Percentiles rank a stretch among this genome's conserved stretches.
Conservation (phyloP, 2,329 filamentous ascomycete genomes). For the Penicillium sp. region DNA sequence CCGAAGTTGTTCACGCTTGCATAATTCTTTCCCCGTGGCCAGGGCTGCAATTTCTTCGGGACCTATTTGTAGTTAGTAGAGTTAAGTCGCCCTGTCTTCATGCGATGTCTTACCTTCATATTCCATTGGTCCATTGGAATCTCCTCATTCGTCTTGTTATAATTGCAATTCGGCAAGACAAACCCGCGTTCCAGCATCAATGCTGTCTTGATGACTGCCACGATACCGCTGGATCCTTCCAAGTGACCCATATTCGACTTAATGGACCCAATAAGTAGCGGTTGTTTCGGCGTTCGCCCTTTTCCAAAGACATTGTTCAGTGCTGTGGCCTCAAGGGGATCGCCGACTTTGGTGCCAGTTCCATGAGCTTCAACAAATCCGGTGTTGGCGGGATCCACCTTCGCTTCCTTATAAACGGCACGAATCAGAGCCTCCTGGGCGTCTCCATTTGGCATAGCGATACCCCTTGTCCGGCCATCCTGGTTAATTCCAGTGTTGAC, state of each 20-base stretch:
- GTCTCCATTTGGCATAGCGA: constrained; percentile 30
- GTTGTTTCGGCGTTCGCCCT: constrained; percentile 23
- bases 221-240: constrained; percentile 33
- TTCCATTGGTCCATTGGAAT: constrained; percentile 31
- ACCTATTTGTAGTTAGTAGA: constrained; percentile 16
- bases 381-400: constrained; percentile 35
- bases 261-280: constrained; percentile 33
- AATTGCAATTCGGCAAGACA: constrained; percentile 32
- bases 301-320: constrained; percentile 27
- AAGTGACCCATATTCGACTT: constrained; percentile 37
- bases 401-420: constrained; percentile 41
- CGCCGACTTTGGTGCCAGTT: constrained; percentile 45
- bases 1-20: constrained; percentile 41
- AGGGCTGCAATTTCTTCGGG: constrained; percentile 27
- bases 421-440: constrained; percentile 47
- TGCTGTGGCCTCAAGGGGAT: constrained; percentile 34
- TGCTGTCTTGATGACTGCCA: constrained; percentile 32
- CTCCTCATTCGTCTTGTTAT: constrained; percentile 26
- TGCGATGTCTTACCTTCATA: constrained; percentile 23
- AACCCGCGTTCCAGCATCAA: constrained; percentile 33
- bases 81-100: not conserved
- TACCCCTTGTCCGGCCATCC: constrained; percentile 29
- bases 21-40: constrained; percentile 30
- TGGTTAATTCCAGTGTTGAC: constrained; percentile 28
- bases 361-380: constrained; percentile 50